A percentile compares a stretch with the other conserved stretches of the same genome.
phyloP scores from a whole-genome alignment of 2,329 filamentous ascomycete genomes.

The Pseudogymnoascus sp. region DNA sequence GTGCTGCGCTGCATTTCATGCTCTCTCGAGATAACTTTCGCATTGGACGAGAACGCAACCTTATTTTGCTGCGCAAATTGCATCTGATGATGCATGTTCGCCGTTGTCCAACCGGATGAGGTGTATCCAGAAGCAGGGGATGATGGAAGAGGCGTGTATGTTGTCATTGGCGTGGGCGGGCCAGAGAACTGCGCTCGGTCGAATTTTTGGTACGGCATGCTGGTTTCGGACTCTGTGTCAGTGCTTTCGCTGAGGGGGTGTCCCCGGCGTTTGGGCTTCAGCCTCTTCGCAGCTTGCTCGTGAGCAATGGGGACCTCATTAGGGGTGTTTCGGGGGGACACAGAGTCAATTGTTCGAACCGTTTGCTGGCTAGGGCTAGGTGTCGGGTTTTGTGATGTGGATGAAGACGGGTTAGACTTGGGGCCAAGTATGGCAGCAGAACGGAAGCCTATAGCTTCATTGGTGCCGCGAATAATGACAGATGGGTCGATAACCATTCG shows the following conservation, averaged over 20 bases:
- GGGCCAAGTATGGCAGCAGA: neutral
- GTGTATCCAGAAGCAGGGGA: neutral
- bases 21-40: neutral
- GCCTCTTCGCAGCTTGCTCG: conserved; percentile 22
- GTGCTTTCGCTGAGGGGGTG: conserved; percentile 33
- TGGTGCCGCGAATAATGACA: conserved; percentile 45
- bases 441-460: conserved; percentile 40
- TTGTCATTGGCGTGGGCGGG: neutral
- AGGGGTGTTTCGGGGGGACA: neutral
- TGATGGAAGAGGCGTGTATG: neutral
- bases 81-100: neutral
- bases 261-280: neutral
- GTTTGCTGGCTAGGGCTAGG: neutral
- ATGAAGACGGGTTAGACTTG: conserved; percentile 6
- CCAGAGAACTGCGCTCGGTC: neutral
- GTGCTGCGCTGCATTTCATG: neutral
- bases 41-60: neutral
- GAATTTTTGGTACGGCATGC: neutral
- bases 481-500: conserved; percentile 57
- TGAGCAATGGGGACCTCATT: conserved; percentile 15
- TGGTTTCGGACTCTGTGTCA: conserved; percentile 29
- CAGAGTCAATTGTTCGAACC: conserved; percentile 1
- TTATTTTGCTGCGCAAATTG: conserved; percentile 1
- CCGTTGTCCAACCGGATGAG: neutral
- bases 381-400: conserved; percentile 16